Conservation (phyloP, 768 basidiomycete species). For the Paxillus involutus region DNA sequence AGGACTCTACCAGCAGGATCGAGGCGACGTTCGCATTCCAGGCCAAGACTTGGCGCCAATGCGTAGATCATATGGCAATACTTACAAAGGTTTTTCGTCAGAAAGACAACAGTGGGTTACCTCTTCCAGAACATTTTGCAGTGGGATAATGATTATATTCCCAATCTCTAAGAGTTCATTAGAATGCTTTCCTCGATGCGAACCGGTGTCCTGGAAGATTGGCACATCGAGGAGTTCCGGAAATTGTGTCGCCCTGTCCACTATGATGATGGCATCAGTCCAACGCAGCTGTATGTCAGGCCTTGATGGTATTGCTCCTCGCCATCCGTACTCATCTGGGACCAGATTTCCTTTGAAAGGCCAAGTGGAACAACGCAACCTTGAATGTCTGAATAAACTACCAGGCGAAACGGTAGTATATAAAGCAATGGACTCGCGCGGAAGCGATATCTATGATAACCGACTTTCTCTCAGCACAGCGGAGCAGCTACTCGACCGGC, state of each 20-base stretch:
- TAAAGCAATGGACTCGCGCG: constrained; percentile 44
- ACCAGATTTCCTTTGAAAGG: constrained; percentile 28
- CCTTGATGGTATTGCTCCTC: background rate
- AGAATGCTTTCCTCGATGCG: constrained; percentile 99
- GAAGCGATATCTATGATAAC: constrained; percentile 36
- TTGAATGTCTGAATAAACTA: constrained; percentile 16
- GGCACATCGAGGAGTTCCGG: constrained; percentile 70
- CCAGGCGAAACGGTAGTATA: constrained; percentile 34
- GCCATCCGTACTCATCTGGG: background rate
- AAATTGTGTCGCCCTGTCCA: constrained; percentile 58
- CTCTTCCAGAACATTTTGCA: background rate
- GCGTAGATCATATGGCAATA: constrained; percentile 45
- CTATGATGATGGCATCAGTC: too few species aligned
- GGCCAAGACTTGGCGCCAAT: constrained; percentile 56
- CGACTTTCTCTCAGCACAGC: constrained; percentile 33
- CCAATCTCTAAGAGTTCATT: constrained; percentile 64
- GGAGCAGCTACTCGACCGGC: constrained; percentile 40
- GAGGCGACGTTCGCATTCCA: constrained; percentile 65
- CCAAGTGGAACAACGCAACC: constrained; percentile 26
- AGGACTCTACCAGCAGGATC: constrained; percentile 48
- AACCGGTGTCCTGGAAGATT: constrained; percentile 66
- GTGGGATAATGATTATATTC: background rate
- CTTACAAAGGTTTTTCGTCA: constrained; percentile 75
- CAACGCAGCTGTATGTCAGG: too few species aligned
- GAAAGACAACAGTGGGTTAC: constrained; percentile 48